Base-by-base conservation (phyloP, 352 stramenopile species). In the Pythium utonaiense region DNA sequence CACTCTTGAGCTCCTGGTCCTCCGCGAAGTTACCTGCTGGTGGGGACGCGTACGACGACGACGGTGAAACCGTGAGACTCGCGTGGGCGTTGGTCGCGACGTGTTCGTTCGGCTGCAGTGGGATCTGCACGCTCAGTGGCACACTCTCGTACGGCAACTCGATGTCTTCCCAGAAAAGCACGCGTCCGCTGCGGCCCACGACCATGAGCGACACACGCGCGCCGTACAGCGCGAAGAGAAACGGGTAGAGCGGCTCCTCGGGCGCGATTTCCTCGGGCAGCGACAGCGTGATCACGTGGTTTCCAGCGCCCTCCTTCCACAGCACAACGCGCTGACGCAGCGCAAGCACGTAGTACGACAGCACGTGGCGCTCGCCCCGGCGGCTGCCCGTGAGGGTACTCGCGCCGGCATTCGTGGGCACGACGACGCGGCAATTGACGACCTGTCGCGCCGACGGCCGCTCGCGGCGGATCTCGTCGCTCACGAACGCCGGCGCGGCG, bases 161-260 rank as follows among this genome's bases (percentile, higher is more conserved):
- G 60, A 93, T 82, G 60, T 93, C 83, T 54, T 91, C 83, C 80
- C 80, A 93, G 60, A 93, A 91, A 22, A 91, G 70, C 62, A 93
- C 80, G 57, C 83, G 62, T 16, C 83, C 83, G 53, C 74, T 86
- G 36, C 67, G 73, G 27, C 71, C 70, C 42, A 93, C 71, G 22
- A 87, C 67, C 66, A 93, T 73, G n/a, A 93, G 73, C 56, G 79
- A 89, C 47, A 91, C 57, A 34, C 68, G 85, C 56, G 79, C 67
- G n/a, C 77, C 77, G 54, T 89, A 78, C 0, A 89, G 62, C 27
- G 76, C 68, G 31, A 91, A 81, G 3, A 93, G 64, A 54, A 91
- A 91, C n/a, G 79, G 79, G 22, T 78, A 54, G 60, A 91, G 44
- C 42, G 60, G 62, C 34, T 88, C 80, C 2, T 83, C 64, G 0